phyloP scores from a whole-genome alignment of 2,329 filamentous ascomycete species.

The Zymoseptoria passerinii region DNA sequence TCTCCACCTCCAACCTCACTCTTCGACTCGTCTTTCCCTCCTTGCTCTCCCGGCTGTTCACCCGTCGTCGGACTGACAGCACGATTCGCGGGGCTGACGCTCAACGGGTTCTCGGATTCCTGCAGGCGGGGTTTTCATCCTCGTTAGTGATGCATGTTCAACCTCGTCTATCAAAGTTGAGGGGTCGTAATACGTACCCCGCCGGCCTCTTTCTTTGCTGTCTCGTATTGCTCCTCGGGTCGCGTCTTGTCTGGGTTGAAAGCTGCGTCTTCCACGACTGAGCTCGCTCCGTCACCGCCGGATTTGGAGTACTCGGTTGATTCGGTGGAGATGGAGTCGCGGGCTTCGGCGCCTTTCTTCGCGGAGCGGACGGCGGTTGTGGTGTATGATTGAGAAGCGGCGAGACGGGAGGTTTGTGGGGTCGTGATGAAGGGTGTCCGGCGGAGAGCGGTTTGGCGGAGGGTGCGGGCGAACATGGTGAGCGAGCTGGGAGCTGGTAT shows the following conservation, averaged over 20 bases:
- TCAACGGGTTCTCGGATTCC: conserved; percentile 42
- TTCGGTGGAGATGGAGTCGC: conserved; percentile 55
- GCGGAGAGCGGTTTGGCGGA: conserved; percentile 6
- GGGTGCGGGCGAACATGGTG: conserved; percentile 9
- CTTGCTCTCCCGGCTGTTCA: conserved; percentile 33
- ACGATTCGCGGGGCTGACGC: conserved; percentile 54
- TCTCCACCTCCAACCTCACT: conserved; percentile 27
- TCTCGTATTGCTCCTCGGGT: conserved; percentile 52
- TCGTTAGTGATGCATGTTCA: neutral
- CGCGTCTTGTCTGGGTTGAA: conserved; percentile 61
- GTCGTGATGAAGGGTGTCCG: neutral
- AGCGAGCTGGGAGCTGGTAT: neutral
- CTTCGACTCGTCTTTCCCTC: conserved; percentile 28
- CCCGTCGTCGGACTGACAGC: conserved; percentile 47
- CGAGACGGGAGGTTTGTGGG: conserved; percentile 6
- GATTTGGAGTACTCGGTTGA: conserved; percentile 60
- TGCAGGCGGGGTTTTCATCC: conserved; percentile 2
- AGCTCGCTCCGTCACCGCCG: conserved; percentile 53
- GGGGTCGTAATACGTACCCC: conserved; percentile 5
- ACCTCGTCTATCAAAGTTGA: neutral
- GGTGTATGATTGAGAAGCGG: no score
- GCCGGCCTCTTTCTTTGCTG: conserved; percentile 29
- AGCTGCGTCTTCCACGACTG: conserved; percentile 50
- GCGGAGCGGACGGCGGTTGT: conserved; percentile 22
- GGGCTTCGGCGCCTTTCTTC: conserved; percentile 39